These are phyloP conservation scores for Zalerion maritima DNA, from an alignment of 495 filamentous ascomycete species.

Conservation along the genomic window DNA sequence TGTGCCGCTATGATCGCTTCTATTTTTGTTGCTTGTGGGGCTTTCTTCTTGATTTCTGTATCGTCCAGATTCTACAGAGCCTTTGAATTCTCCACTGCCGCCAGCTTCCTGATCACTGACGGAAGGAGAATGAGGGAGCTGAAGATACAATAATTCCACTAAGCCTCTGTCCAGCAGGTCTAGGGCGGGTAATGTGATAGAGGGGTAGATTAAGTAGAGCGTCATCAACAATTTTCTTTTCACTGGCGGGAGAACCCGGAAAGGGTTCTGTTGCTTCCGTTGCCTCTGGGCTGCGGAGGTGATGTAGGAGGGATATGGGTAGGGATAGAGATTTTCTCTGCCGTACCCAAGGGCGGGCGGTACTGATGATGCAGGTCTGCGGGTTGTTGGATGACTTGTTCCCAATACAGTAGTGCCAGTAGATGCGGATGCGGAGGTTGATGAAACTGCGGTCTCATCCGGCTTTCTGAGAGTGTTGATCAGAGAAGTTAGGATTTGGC, in stretches of 20 bases:
- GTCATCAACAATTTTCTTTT: constrained; percentile 37
- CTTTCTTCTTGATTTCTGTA: constrained; percentile 6
- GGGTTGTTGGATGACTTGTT: constrained; percentile 1
- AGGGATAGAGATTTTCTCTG: neutral
- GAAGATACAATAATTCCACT: constrained; percentile 29
- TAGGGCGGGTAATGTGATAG: constrained; percentile 52
- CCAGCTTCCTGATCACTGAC: neutral
- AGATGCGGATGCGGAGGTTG: constrained; percentile 21
- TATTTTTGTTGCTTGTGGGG: constrained; percentile 5
- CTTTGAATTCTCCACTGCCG: neutral
- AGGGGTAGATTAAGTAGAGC: constrained; percentile 49
- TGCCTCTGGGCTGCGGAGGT: neutral
- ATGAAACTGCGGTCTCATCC: too few relatives aligned
- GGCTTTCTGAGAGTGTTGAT: constrained; percentile 27
- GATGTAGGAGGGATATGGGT: neutral
- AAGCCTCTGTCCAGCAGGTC: constrained; percentile 66
- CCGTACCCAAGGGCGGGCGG: neutral
- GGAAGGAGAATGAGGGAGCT: constrained; percentile 12
- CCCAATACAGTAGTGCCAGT: constrained; percentile 1
- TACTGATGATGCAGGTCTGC: too few relatives aligned
- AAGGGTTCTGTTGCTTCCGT: constrained; percentile 18
- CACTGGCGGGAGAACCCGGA: constrained; percentile 20
- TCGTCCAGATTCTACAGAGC: constrained; percentile 1
- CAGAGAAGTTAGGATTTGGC: constrained; percentile 30
- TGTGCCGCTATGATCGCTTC: neutral